Base-by-base conservation (phyloP, 108 stramenopile genomes). In the Skeletonema grethae region DNA sequence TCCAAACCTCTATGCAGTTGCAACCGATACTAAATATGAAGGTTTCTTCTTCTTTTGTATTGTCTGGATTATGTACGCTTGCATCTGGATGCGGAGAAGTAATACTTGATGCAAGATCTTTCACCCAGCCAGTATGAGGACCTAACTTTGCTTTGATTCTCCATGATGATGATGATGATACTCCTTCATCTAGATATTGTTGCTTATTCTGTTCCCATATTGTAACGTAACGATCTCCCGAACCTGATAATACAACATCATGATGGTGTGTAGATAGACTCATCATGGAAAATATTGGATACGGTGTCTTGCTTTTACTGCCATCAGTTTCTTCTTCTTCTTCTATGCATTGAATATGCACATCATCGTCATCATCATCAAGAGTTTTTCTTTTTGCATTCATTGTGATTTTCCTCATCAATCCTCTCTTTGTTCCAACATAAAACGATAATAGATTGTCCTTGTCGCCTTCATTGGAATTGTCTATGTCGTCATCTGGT, bases 41-140 rank as follows among this genome's bases (percentile, higher is more conserved):
- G 7, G 12, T 43, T 10, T 41, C 28, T 13, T 20, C 11, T 15
- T 13, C n/a, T 39, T 39, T 2, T 39, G 0, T 12, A 34, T 43
- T 4, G 41, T 43, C 41, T n/a, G 3, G 3, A 43, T n/a, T 15
- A 10, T 12, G 0, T 13, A 35, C 57, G 16, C 7, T 45, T 34
- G 57, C 60, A 34, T 3, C 32, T 3, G 20, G 15, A 1, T 63
- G 11, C 18, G 24, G 45, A 10, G 46, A 6, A 7, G 60, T 38
- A 50, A 65, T 38, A 50, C 64, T 38, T 1, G 61, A 68, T 5
- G 73, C 75, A 13, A 83, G 22, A 67, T 70, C 82, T 58, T 85
- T 83, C 9, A 85, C 85, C 85, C 85, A 85, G n/a, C 85, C 85
- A 0, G 85, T 85, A 32, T 85, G 85, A 20, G 85, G 82, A 25